Conservation (phyloP, 768 basidiomycete genomes). For the Boletus subcaerulescens region DNA sequence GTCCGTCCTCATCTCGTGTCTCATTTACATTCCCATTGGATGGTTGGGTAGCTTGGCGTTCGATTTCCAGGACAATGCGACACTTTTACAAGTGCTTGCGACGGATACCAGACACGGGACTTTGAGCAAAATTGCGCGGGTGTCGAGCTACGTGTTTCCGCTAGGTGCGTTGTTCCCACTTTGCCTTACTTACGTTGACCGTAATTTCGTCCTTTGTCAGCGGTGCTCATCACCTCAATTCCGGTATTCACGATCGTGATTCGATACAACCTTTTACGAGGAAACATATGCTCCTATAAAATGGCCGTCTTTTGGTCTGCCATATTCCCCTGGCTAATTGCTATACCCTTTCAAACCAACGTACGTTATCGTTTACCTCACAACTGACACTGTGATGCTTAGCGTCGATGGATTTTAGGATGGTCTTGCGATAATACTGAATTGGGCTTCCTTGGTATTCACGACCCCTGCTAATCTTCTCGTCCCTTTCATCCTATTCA, state of each 20-base stretch:
- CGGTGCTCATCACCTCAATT: conserved; percentile 25
- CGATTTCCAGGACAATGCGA: conserved; percentile 1
- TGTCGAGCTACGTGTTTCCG: conserved; percentile 21
- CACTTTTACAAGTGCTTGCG: conserved; percentile 18
- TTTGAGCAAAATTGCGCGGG: conserved; percentile 4
- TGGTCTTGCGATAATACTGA: conserved; percentile 16
- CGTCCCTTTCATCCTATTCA: conserved; percentile 21
- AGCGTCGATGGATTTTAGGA: neutral
- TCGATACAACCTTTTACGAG: conserved; percentile 24
- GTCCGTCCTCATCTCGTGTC: conserved; percentile 22
- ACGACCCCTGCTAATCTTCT: conserved; percentile 23
- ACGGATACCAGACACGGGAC: conserved; percentile 1
- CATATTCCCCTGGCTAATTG: conserved; percentile 21
- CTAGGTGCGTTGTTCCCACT: conserved; percentile 7
- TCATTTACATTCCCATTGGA: conserved; percentile 24
- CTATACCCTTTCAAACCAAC: conserved; percentile 26
- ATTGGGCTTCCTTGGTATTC: conserved; percentile 26
- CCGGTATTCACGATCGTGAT: conserved; percentile 25
- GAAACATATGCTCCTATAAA: conserved; percentile 23
- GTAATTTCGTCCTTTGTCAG: neutral
- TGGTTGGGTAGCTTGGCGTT: conserved; percentile 22
- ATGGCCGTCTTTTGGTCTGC: conserved; percentile 24
- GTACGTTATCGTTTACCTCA: conserved; percentile 3
- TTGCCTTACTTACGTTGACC: neutral
- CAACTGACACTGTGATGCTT: neutral